Percentiles rank a stretch among this genome's conserved stretches.
These are phyloP conservation scores for Mycena venus DNA, from an alignment of 768 basidiomycete genomes.

Conservation along the genomic window DNA sequence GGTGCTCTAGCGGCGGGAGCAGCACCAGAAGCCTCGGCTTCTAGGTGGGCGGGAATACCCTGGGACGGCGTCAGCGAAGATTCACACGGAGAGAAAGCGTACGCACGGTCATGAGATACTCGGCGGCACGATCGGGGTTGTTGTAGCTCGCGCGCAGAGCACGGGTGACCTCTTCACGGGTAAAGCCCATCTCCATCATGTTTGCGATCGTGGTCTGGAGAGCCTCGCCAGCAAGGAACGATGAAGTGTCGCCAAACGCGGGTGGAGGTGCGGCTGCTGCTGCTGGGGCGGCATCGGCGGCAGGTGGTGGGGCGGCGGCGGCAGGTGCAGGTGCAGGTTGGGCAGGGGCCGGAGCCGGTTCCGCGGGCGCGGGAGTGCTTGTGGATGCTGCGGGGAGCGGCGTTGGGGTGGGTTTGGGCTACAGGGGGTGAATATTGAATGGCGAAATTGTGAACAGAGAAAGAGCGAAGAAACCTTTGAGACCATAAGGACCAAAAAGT, in stretches of 20 bases:
- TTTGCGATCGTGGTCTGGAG: slow-evolving; percentile 84
- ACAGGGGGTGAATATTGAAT: not conserved
- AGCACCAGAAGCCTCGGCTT: slow-evolving; percentile 60
- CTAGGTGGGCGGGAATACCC: slow-evolving; percentile 86
- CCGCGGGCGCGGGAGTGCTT: slow-evolving; percentile 33
- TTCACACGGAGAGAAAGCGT: not conserved
- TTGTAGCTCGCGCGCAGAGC: slow-evolving; percentile 96
- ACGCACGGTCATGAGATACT: slow-evolving; percentile 93
- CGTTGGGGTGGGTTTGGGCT: slow-evolving; percentile 70
- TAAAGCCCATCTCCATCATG: slow-evolving; percentile 97
- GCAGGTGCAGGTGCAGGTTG: slow-evolving; percentile 52
- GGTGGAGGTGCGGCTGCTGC: slow-evolving; percentile 44
- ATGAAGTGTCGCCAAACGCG: slow-evolving; percentile 60
- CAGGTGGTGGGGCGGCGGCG: slow-evolving; percentile 47
- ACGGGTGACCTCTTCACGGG: slow-evolving; percentile 83
- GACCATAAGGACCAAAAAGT: slow-evolving; percentile 99
- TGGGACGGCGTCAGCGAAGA: slow-evolving; percentile 42
- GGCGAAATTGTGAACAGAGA: not conserved
- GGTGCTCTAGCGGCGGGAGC: slow-evolving; percentile 36
- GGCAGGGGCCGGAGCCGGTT: slow-evolving; percentile 40
- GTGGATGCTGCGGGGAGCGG: slow-evolving; percentile 46
- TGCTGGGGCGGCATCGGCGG: slow-evolving; percentile 51
- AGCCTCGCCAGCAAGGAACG: slow-evolving; percentile 83
- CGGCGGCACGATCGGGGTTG: slow-evolving; percentile 98
- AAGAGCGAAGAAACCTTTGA: slow-evolving; percentile 77